Conservation (phyloP, 1,284 basidiomycete species). For the Neolentinus lepideus region DNA sequence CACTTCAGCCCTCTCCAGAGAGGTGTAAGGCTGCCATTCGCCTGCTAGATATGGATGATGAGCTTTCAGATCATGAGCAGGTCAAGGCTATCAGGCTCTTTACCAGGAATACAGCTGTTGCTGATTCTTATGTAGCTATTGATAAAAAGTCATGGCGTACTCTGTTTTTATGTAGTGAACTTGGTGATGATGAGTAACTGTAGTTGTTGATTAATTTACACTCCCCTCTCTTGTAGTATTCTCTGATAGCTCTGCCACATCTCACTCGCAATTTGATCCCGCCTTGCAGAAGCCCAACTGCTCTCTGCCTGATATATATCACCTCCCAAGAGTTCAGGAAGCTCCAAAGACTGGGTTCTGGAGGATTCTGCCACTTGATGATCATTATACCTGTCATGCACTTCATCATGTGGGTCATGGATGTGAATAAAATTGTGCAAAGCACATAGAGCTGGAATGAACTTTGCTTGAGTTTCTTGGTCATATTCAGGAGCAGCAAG, state of each 20-base stretch:
- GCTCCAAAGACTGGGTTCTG: neutral
- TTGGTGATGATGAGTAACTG: neutral
- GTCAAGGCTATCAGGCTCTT: too few species aligned
- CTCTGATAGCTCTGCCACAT: slow-evolving; percentile 25
- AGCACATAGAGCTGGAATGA: slow-evolving; percentile 12
- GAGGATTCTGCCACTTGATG: neutral
- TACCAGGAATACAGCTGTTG: too few species aligned
- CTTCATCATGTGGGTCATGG: slow-evolving; percentile 15
- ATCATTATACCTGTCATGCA: neutral
- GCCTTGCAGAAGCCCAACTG: slow-evolving; percentile 12
- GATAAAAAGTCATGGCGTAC: neutral
- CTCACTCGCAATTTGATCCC: slow-evolving; percentile 20
- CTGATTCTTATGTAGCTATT: too few species aligned
- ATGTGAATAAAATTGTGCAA: slow-evolving; percentile 18
- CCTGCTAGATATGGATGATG: too few species aligned
- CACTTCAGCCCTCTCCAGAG: too few species aligned
- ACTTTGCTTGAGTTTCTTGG: slow-evolving; percentile 13
- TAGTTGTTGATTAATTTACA: neutral
- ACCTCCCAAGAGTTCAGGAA: neutral
- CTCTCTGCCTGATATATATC: slow-evolving; percentile 2
- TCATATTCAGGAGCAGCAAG: slow-evolving; percentile 10
- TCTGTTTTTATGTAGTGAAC: neutral
- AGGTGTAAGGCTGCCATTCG: too few species aligned
- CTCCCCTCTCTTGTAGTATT: slow-evolving; percentile 3
- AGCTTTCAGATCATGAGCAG: too few species aligned